These are phyloP conservation scores for Rhodotorula glutinis DNA, from an alignment of 1,284 basidiomycete species.

Conservation along the genomic window DNA sequence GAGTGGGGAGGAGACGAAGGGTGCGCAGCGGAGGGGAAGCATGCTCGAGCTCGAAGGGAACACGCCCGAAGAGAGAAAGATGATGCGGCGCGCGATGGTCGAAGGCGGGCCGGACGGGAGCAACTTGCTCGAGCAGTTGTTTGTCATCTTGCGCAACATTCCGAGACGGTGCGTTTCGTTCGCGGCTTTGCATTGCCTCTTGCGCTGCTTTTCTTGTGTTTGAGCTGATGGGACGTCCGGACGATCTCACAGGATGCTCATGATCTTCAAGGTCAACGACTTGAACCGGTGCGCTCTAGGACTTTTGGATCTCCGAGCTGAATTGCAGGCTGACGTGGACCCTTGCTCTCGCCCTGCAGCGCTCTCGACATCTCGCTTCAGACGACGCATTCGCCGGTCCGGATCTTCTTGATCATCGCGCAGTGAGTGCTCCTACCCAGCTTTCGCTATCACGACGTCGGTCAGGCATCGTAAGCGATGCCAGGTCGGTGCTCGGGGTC, in stretches of 20 bases:
- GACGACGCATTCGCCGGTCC: conserved; percentile 58
- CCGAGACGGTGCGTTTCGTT: conserved; percentile 57
- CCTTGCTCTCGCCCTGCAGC: conserved; percentile 48
- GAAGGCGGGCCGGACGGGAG: conserved; percentile 61
- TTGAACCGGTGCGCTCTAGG: conserved; percentile 42
- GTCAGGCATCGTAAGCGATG: background rate
- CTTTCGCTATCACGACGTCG: background rate
- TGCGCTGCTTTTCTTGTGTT: no score
- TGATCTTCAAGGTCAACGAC: conserved; percentile 66
- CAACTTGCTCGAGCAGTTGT: conserved; percentile 67
- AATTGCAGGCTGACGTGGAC: no score
- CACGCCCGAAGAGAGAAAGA: conserved; percentile 67
- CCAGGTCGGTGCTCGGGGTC: background rate
- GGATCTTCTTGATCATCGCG: conserved; percentile 87
- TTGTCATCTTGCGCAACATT: conserved; percentile 76
- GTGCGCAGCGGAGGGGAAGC: conserved; percentile 60
- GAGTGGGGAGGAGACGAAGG: conserved; percentile 13
- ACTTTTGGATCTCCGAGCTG: no score
- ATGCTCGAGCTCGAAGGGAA: conserved; percentile 70
- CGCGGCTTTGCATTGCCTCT: no score
- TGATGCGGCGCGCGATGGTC: conserved; percentile 73
- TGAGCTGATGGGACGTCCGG: background rate
- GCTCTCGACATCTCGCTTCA: conserved; percentile 58
- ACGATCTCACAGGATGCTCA: conserved; percentile 55
- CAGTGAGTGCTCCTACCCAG: conserved; percentile 49